Evolutionary conservation across 371 early-diverging fungal species (phyloP), one percentile per base, ranked within the genome.

Genomic region (Mycotypha africana): DNA sequence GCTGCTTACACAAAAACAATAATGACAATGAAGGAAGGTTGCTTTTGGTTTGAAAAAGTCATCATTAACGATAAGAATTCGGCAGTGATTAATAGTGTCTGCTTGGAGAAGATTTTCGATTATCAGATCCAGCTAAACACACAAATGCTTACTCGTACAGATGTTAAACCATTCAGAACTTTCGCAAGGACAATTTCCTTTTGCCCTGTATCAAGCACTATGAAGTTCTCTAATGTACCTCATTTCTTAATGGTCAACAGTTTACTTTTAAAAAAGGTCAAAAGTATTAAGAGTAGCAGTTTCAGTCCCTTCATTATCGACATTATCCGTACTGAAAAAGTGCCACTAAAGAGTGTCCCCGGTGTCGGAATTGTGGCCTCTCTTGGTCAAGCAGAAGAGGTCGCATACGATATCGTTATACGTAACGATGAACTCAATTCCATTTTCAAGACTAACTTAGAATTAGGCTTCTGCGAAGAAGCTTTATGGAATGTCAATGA

Each of bases 91-190:
- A 53, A 71, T 28, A 74, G 74, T 72, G 53, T 63, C 0, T 61
- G 59, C 0, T 39, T 74, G 11, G 78, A 74, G 25, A 58, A 74
- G 26, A 67, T 70, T 36, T 48, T 56, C 20, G 78, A 77, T 21
- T 77, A 74, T 26, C 56, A 66, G 15, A 30, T 74, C 16, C 49
- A 47, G 4, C 21, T 77, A 9, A 42, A 54, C 1, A 40, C 62
- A 0, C 45, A 60, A 31, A 54, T 61, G 16, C 33, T 52, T 9
- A 28, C 65, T 6, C 45, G 73, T 5, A 21, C 35, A n/a, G 67
- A 74, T 35, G 69, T 69, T 4, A 70, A 68, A 23, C 78, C 78
- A 0, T 74, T 62, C 28, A 62, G 46, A 2, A 62, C 74, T 0
- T 77, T 77, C 42, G 59, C 61, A 30, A 25, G 23, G 12, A 12